phyloP scores from a whole-genome alignment of 768 basidiomycete species.

The Phallus indusiatus region DNA sequence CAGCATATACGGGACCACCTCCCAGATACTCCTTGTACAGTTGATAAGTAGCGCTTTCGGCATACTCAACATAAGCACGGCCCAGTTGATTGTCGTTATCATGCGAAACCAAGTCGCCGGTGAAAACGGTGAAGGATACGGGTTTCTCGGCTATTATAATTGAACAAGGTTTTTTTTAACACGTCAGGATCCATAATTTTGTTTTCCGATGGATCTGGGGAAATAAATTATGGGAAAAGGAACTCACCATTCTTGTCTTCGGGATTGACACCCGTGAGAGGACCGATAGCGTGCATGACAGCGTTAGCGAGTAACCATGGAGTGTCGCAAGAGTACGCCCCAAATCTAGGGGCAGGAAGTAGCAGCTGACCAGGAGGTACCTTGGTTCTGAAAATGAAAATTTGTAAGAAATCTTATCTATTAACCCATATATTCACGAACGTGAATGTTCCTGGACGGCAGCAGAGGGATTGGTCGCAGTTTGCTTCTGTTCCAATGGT shows the following conservation, averaged over 20 bases:
- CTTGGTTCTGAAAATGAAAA: not conserved
- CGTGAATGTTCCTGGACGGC: constrained; percentile 11
- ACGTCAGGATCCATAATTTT: not conserved
- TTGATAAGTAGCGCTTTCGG: constrained; percentile 13
- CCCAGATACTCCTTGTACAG: constrained; percentile 15
- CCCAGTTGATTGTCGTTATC: constrained; percentile 17
- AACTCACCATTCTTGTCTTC: constrained; percentile 6
- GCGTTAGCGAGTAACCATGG: constrained; percentile 18
- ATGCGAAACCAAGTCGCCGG: constrained; percentile 20
- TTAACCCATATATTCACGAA: not conserved
- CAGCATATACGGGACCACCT: constrained; percentile 17
- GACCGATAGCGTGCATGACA: constrained; percentile 18
- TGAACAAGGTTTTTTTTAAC: not conserved
- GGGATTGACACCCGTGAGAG: constrained; percentile 14
- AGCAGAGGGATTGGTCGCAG: constrained; percentile 16
- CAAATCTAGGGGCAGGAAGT: constrained; percentile 19
- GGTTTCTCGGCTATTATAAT: not conserved
- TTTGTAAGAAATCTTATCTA: not conserved
- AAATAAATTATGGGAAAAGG: not conserved
- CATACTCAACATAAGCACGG: constrained; percentile 8
- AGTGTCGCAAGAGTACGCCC: constrained; percentile 17
- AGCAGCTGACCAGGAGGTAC: not conserved
- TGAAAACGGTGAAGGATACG: constrained; percentile 16
- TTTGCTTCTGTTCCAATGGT: constrained; percentile 17
- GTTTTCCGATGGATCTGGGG: not conserved